Percentiles rank a stretch among this genome's conserved stretches.
phyloP scores from a whole-genome alignment of 2,329 filamentous ascomycete species.

The Reticulascus tulasneorum region DNA sequence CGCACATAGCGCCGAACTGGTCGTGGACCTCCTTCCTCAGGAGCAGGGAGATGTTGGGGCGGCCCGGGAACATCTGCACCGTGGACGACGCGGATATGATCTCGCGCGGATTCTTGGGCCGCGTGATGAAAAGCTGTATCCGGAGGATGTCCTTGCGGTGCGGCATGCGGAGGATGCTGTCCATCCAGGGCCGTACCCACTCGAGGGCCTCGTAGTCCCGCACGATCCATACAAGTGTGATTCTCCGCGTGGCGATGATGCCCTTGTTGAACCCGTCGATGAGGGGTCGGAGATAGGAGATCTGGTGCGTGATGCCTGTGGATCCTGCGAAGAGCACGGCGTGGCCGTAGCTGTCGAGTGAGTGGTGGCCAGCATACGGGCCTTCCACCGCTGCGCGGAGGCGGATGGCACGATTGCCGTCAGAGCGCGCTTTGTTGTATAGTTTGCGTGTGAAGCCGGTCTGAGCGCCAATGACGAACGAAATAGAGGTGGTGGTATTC shows the following conservation, averaged over 20 bases:
- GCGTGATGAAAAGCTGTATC: constrained; percentile 86
- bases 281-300: constrained; percentile 79
- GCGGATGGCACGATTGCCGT: constrained; percentile 50
- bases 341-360: constrained; percentile 88
- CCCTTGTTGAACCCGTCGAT: constrained; percentile 64
- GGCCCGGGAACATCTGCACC: constrained; percentile 88
- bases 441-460: constrained; percentile 84
- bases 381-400: constrained; percentile 80
- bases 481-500: constrained; percentile 55
- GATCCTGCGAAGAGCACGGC: constrained; percentile 87
- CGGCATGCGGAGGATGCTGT: constrained; percentile 70
- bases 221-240: constrained; percentile 90
- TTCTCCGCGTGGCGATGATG: constrained; percentile 73
- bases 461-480: constrained; percentile 81
- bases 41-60: constrained; percentile 78
- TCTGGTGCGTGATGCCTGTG: constrained; percentile 91
- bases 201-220: constrained; percentile 85
- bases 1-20: constrained; percentile 83
- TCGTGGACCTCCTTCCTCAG: constrained; percentile 76
- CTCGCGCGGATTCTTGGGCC: constrained; percentile 78
- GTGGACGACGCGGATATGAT: constrained; percentile 72
- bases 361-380: constrained; percentile 80
- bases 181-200: constrained; percentile 88
- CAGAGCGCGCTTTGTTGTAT: constrained; percentile 61
- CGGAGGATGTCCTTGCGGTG: constrained; percentile 76